phyloP scores from a whole-genome alignment of 768 basidiomycete species.

The Lentinula detonsa region DNA sequence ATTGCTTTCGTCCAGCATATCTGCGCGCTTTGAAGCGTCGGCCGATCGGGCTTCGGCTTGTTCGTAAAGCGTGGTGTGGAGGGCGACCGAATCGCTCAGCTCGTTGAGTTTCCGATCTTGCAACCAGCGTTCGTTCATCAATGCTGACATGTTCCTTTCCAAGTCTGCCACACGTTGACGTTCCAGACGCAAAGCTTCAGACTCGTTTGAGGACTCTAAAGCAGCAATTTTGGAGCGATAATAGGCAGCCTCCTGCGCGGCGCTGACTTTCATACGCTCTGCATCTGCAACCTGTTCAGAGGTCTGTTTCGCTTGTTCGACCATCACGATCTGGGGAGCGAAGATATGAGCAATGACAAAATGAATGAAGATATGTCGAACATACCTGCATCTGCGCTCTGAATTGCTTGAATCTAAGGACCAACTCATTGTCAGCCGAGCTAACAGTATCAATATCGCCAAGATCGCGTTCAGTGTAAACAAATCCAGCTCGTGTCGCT shows the following conservation, averaged over 20 bases:
- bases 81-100: constrained; percentile 62
- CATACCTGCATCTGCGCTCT: constrained; percentile 81
- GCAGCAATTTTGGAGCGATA: constrained; percentile 94
- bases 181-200: constrained; percentile 67
- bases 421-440: constrained; percentile 58
- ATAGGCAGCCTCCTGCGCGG: constrained; percentile 91
- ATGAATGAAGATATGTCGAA: constrained; percentile 4
- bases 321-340: constrained; percentile 53
- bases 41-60: constrained; percentile 74
- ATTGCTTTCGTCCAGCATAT: constrained; percentile 65
- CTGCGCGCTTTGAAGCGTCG: constrained; percentile 73
- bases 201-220: constrained; percentile 61
- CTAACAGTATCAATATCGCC: constrained; percentile 36
- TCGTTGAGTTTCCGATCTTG: constrained; percentile 71
- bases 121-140: constrained; percentile 55
- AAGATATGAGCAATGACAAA: constrained; percentile 10
- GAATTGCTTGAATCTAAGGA: constrained; percentile 83
- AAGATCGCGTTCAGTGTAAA: constrained; percentile 48
- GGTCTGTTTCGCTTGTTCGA: constrained; percentile 68
- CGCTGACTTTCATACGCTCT: constrained; percentile 68
- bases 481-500: constrained; percentile 75
- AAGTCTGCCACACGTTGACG: constrained; percentile 71
- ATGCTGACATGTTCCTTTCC: constrained; percentile 59
- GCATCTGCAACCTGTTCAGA: constrained; percentile 78
- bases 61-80: constrained; percentile 72